phyloP scores from a whole-genome alignment of 208 protist species.

The Crithidia acanthocephali region DNA sequence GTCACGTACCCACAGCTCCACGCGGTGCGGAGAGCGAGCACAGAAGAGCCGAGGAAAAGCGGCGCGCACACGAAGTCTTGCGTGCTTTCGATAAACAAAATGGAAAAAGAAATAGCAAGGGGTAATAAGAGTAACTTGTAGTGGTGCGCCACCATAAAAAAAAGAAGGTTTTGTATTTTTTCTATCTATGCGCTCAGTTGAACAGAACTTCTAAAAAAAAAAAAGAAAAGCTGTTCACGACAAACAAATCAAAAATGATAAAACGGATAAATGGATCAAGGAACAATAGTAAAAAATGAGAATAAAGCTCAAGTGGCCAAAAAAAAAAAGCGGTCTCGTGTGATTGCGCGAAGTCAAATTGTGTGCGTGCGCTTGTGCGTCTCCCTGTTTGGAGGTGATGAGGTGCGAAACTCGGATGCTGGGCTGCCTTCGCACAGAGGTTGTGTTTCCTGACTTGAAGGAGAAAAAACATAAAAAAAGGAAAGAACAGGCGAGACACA shows the following conservation, averaged over 20 bases:
- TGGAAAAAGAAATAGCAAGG: not conserved
- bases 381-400: no score
- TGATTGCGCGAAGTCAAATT: no score
- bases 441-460: no score
- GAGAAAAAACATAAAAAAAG: no score
- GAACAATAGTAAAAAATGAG: not conserved
- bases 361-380: no score
- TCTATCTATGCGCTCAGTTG: no score
- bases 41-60: not conserved
- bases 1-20: constrained; percentile 1
- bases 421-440: no score
- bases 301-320: no score
- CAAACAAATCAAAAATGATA: not conserved
- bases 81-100: not conserved
- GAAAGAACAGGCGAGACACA: no score
- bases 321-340: no score
- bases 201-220: not conserved
- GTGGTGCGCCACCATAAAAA: not conserved
- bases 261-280: not conserved
- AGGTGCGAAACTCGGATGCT: no score
- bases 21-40: not conserved
- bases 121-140: not conserved
- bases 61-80: not conserved
- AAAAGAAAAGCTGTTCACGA: not conserved
- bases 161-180: no score